phyloP scores from a whole-genome alignment of 2,329 filamentous ascomycete genomes.

The Ceratocystis lukuohia region DNA sequence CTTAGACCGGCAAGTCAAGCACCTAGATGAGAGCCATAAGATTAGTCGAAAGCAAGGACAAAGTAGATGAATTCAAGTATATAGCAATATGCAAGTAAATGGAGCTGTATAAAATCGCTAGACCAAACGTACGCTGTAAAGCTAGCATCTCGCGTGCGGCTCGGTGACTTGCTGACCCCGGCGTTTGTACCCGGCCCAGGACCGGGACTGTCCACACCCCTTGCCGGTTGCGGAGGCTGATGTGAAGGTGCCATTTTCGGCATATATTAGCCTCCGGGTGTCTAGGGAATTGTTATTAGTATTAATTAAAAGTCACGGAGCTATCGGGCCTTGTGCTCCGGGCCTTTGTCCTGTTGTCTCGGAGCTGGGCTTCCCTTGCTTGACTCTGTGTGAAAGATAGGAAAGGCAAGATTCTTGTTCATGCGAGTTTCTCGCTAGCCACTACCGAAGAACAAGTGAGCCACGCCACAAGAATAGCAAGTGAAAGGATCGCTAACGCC shows the following conservation, averaged over 20 bases:
- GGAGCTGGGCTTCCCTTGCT: too few species aligned
- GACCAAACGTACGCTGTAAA: slow-evolving; percentile 36
- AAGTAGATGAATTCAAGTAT: neutral
- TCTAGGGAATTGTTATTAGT: too few species aligned
- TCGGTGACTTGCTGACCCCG: slow-evolving; percentile 31
- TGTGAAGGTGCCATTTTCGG: neutral
- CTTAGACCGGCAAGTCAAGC: slow-evolving; percentile 19
- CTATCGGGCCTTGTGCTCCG: too few species aligned
- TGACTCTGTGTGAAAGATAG: neutral
- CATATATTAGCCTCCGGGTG: neutral
- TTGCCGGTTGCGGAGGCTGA: neutral
- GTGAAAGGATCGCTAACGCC: neutral
- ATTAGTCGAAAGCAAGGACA: neutral
- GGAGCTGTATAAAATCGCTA: slow-evolving; percentile 24
- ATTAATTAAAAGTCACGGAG: too few species aligned
- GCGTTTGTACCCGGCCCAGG: slow-evolving; percentile 15
- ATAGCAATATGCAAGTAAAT: neutral
- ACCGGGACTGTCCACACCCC: neutral
- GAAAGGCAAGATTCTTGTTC: neutral
- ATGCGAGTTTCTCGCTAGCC: neutral
- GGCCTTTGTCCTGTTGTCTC: too few species aligned
- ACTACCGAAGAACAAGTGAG: neutral
- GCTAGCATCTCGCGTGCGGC: slow-evolving; percentile 35
- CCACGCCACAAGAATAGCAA: neutral
- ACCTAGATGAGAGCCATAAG: slow-evolving; percentile 9